phyloP scores from a whole-genome alignment of 116 monocot species.

The Zostera marina region DNA sequence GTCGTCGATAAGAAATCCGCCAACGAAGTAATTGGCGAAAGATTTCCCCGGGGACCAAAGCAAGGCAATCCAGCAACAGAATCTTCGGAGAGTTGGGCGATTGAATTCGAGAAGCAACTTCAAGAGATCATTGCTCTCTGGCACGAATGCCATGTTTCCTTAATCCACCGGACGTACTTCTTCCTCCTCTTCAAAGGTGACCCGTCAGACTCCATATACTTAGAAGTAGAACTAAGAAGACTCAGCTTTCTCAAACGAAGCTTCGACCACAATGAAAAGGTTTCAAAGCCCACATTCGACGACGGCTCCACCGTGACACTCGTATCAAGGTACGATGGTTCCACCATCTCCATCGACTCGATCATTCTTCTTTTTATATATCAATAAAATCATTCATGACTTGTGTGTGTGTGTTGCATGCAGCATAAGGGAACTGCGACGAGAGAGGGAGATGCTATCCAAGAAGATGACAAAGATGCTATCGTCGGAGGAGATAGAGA shows the following conservation, averaged over 20 bases:
- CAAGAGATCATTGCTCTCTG: constrained; percentile 65
- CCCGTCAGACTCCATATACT: constrained; percentile 65
- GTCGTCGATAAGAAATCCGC: background rate
- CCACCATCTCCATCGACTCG: background rate
- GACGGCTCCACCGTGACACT: constrained; percentile 5
- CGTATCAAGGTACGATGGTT: constrained; percentile 10
- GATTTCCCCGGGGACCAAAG: constrained; percentile 20
- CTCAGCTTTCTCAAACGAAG: constrained; percentile 43
- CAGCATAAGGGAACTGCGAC: constrained; percentile 43
- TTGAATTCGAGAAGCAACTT: constrained; percentile 57
- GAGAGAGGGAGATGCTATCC: constrained; percentile 67
- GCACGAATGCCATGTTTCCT: constrained; percentile 81
- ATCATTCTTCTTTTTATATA: no score
- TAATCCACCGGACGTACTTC: constrained; percentile 78
- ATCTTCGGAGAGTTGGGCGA: constrained; percentile 31
- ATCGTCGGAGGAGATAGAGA: constrained; percentile 40
- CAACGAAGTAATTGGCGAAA: constrained; percentile 4
- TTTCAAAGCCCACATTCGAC: background rate
- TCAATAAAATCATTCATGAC: no score
- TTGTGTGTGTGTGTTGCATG: background rate
- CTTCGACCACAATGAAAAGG: constrained; percentile 6
- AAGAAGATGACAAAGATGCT: constrained; percentile 44
- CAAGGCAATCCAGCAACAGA: constrained; percentile 2
- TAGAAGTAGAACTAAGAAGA: constrained; percentile 82
- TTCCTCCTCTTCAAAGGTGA: constrained; percentile 88